These are phyloP conservation scores for Lactarius sp. DNA, from an alignment of 768 basidiomycete genomes.

Conservation along the genomic window DNA sequence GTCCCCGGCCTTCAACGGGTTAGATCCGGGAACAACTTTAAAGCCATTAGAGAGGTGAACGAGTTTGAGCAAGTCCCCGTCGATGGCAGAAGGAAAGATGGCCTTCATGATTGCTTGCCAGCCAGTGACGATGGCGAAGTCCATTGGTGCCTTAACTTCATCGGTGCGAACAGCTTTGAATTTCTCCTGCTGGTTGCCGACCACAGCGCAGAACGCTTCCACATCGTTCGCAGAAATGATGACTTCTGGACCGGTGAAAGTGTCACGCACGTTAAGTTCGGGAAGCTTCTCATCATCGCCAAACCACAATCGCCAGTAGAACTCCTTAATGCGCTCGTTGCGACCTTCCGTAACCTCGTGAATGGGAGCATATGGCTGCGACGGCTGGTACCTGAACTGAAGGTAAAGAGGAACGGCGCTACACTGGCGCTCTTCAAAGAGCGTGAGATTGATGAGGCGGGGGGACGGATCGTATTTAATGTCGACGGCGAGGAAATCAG, in stretches of 20 bases:
- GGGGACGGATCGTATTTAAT: constrained; percentile 53
- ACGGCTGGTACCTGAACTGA: constrained; percentile 81
- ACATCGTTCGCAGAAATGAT: constrained; percentile 70
- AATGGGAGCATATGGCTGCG: constrained; percentile 86
- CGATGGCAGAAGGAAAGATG: constrained; percentile 88
- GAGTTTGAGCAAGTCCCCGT: constrained; percentile 92
- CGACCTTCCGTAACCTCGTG: constrained; percentile 82
- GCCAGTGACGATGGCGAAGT: constrained; percentile 96
- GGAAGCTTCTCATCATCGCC: constrained; percentile 79
- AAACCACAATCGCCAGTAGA: constrained; percentile 99
- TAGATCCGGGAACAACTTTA: constrained; percentile 75
- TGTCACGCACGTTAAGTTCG: constrained; percentile 71
- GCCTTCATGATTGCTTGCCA: constrained; percentile 99
- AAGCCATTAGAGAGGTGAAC: constrained; percentile 98
- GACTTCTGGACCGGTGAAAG: constrained; percentile 83
- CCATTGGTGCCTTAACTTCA: constrained; percentile 88
- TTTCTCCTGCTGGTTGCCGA: constrained; percentile 88
- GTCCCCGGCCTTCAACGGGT: constrained; percentile 77
- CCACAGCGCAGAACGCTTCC: constrained; percentile 86
- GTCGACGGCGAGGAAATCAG: constrained; percentile 78
- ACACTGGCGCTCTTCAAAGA: constrained; percentile 79
- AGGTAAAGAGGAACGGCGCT: constrained; percentile 75
- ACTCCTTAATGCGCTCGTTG: constrained; percentile 89
- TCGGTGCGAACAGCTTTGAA: constrained; percentile 77
- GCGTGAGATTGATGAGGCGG: constrained; percentile 59